Conservation (phyloP, 352 stramenopile species). For the Phytophthora ohioensis region DNA sequence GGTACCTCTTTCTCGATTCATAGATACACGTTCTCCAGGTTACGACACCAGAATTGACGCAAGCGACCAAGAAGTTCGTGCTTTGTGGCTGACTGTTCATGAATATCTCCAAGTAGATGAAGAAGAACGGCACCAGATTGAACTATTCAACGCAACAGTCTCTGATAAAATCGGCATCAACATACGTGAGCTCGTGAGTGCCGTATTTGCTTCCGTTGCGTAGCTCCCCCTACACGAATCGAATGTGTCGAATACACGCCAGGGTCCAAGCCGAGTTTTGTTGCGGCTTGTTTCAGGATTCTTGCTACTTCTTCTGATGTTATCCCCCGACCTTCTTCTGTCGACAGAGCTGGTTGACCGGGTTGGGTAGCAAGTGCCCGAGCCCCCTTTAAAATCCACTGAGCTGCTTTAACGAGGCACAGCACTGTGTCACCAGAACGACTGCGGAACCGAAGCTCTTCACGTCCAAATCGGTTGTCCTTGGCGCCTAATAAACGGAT, state of each 20-base stretch:
- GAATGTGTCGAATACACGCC: constrained; percentile 1
- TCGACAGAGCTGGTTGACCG: background rate
- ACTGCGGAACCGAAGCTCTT: constrained; percentile 1
- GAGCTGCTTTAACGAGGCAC: background rate
- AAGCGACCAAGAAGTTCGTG: too few relatives aligned
- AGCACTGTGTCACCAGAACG: background rate
- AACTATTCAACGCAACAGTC: too few relatives aligned
- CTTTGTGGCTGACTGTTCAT: too few relatives aligned
- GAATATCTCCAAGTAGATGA: too few relatives aligned
- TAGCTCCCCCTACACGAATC: background rate
- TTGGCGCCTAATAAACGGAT: background rate
- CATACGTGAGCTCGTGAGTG: too few relatives aligned
- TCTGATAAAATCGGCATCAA: too few relatives aligned
- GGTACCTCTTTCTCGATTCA: too few relatives aligned
- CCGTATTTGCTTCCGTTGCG: too few relatives aligned
- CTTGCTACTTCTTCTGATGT: background rate
- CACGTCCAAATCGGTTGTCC: constrained; percentile 6
- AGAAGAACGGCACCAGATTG: too few relatives aligned
- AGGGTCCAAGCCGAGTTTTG: background rate
- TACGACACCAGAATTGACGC: too few relatives aligned
- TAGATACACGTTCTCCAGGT: too few relatives aligned
- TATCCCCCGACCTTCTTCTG: background rate
- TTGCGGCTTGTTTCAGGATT: background rate
- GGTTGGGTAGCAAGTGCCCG: background rate
- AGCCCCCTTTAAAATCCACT: background rate